Evolutionary conservation across 2,329 filamentous ascomycete genomes (phyloP).

Genomic region (Sordariomycetes sp.): DNA sequence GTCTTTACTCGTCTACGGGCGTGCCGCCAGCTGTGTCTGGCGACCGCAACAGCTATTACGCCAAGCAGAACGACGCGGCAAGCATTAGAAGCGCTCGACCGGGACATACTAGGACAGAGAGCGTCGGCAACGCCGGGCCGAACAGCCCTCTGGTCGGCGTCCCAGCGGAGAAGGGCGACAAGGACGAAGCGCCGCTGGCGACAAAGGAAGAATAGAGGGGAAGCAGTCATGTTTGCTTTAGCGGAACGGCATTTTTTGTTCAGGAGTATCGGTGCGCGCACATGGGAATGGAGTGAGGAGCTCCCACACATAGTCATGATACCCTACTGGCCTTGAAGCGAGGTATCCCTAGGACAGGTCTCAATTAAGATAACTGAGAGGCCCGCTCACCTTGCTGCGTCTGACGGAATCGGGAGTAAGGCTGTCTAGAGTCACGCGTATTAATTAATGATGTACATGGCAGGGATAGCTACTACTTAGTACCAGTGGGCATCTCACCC

Average conservation of each 20-base stretch:
- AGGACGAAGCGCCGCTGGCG: conserved; percentile 4
- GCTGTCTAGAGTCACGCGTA: no score
- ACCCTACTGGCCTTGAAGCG: neutral
- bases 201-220: neutral
- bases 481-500: no score
- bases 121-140: conserved; percentile 59
- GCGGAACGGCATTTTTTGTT: neutral
- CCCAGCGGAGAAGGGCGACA: conserved; percentile 18
- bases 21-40: conserved; percentile 56
- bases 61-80: conserved; percentile 59
- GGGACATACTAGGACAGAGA: conserved; percentile 74
- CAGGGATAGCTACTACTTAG: no score
- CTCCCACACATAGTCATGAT: neutral
- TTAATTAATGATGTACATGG: no score
- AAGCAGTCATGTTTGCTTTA: no score
- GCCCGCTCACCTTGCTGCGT: no score
- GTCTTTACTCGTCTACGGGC: conserved; percentile 72
- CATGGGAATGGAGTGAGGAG: no score
- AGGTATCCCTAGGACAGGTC: neutral
- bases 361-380: no score
- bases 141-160: conserved; percentile 53
- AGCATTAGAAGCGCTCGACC: conserved; percentile 71
- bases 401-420: no score
- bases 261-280: no score
- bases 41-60: conserved; percentile 76